Percentiles rank a stretch among this genome's conserved stretches.
Evolutionary conservation across 2,329 filamentous ascomycete genomes (phyloP).

Genomic region (Penicillium sp.): DNA sequence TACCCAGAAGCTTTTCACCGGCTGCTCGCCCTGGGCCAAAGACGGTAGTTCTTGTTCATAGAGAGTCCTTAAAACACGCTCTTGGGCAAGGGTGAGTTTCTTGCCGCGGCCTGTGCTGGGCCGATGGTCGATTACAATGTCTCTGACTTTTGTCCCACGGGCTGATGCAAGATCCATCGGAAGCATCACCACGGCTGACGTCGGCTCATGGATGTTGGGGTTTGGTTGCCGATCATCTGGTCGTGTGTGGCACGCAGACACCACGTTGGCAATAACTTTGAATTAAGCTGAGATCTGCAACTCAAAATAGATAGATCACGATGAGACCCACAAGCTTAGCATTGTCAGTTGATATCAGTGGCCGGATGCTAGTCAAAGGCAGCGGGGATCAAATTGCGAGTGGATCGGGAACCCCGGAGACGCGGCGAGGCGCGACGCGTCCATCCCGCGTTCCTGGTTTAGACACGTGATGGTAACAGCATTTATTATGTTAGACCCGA

Average conservation of each 20-base stretch:
- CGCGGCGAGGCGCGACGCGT: background rate
- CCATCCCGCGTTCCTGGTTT: background rate
- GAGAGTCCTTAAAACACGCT: background rate
- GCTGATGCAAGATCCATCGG: background rate
- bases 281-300: background rate
- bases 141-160: background rate
- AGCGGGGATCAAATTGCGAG: background rate
- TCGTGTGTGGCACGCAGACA: background rate
- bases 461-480: background rate
- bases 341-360: background rate
- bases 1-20: background rate
- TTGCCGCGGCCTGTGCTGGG: slow-evolving; percentile 2
- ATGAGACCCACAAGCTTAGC: background rate
- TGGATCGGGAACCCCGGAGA: background rate
- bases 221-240: background rate
- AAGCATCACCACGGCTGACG: background rate
- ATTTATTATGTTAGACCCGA: background rate
- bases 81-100: slow-evolving; percentile 1
- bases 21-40: background rate
- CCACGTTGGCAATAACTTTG: background rate
- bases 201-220: background rate
- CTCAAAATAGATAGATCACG: background rate
- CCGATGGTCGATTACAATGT: background rate
- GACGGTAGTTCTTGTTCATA: background rate
- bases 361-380: background rate